Evolutionary conservation across 257 asterid species (phyloP), one percentile per base, ranked within the genome.

Genomic region (Lithospermum erythrorhizon): DNA sequence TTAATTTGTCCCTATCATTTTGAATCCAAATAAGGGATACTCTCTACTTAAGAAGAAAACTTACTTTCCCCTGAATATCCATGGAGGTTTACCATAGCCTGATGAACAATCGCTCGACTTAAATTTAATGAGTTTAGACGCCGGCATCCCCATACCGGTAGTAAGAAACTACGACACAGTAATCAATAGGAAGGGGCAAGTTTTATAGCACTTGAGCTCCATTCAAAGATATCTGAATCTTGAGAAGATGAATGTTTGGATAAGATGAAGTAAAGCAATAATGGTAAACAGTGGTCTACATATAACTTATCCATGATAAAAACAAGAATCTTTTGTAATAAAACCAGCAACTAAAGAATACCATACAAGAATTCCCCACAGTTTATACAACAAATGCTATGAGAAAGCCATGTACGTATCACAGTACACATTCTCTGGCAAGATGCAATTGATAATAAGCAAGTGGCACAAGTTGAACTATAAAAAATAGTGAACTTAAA

Each of bases 11-110:
- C 4, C 4, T 41, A 41, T 41, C 18, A 41, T 11, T 37, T 9
- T 9, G 0, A 1, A 4, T 37, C 1, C 1, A 14, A 1, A 41
- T 41, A 13, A 32, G 11, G 11, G 4, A 32, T 9, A 32, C 45
- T 32, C 30, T 27, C 13, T 3, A 0, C 17, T 41, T 41, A 13
- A 45, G 61, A 29, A 62, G 27, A 30, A n/a, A 14, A 78, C 94
- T 87, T 78, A 76, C 98, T 96, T 91, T 81, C 98, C 98, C 65
- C 72, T 86, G 79, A 91, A 91, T 63, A 88, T 55, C 96, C 98
- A 91, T 2, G 98, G 98, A 70, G 96, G 94, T 61, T 82, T 84
- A 22, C 84, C 90, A 63, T 91, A 91, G 49, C 70, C 84, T 45
- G 72, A 52, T 29, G 74, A 62, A 58, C 82, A 65, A 57, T 27